Percentiles rank a stretch among this genome's conserved stretches.
phyloP scores from a whole-genome alignment of 2,329 filamentous ascomycete species.

The Colletotrichum sp. region DNA sequence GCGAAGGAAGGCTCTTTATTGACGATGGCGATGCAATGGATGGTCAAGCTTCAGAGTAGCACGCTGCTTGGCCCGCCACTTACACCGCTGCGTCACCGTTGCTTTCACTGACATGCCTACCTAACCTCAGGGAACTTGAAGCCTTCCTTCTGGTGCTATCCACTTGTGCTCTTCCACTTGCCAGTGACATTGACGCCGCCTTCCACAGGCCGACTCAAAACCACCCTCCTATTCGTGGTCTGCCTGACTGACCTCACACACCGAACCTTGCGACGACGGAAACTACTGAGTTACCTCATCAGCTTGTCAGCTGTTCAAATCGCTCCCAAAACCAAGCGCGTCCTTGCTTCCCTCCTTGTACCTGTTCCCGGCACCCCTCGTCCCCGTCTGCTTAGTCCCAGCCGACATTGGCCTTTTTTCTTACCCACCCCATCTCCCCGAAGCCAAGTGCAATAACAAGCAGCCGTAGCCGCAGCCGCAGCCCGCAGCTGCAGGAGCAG shows the following conservation, averaged over 20 bases:
- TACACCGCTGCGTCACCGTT: constrained; percentile 14
- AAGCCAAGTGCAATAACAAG: not conserved
- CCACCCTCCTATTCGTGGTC: not conserved
- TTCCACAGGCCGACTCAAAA: not conserved
- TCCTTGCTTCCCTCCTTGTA: constrained; percentile 3
- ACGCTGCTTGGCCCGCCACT: constrained; percentile 9
- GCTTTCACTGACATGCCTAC: not conserved
- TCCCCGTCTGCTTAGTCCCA: constrained; percentile 4
- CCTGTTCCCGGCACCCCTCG: constrained; percentile 2
- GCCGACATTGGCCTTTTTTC: not conserved
- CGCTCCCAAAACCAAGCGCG: not conserved
- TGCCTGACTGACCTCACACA: not conserved
- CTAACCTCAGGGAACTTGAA: not conserved
- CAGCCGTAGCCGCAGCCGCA: not conserved
- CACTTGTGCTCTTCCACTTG: not conserved
- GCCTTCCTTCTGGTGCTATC: not conserved
- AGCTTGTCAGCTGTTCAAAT: constrained; percentile 19
- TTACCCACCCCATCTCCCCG: not conserved
- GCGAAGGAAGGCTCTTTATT: not conserved
- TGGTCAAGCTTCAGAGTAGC: constrained; percentile 1
- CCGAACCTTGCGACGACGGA: constrained; percentile 3
- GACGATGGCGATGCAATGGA: not conserved
- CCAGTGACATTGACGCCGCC: constrained; percentile 2
- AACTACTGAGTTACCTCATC: constrained; percentile 7
- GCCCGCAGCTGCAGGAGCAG: not conserved